Evolutionary conservation across 1,139 yeast species (phyloP).

Genomic region (Dujonia santamariae): DNA sequence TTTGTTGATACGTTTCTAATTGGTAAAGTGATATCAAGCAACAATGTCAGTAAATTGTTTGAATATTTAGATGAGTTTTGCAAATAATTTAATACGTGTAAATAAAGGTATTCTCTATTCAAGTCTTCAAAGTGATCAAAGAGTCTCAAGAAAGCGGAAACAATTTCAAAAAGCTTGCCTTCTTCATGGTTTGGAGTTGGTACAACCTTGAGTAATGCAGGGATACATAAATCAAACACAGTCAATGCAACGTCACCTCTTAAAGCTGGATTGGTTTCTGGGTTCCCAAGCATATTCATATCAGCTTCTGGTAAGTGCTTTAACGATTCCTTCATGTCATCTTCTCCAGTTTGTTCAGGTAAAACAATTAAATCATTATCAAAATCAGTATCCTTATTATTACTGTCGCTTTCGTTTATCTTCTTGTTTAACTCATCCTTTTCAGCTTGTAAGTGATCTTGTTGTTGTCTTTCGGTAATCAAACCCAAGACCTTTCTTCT

Average conservation of each 20-base stretch:
- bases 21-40: constrained; percentile 65
- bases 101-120: constrained; percentile 64
- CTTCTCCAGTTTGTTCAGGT: constrained; percentile 46
- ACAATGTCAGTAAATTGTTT: constrained; percentile 36
- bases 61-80: constrained; percentile 27
- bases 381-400: constrained; percentile 28
- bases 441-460: constrained; percentile 46
- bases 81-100: constrained; percentile 59
- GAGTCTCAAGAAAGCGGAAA: constrained; percentile 47
- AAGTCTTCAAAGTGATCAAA: constrained; percentile 68
- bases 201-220: constrained; percentile 40
- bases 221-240: constrained; percentile 70
- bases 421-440: constrained; percentile 23
- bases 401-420: constrained; percentile 2
- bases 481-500: constrained; percentile 82
- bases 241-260: constrained; percentile 87
- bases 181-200: constrained; percentile 24
- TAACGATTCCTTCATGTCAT: constrained; percentile 55
- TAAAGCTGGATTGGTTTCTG: constrained; percentile 85
- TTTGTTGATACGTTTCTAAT: constrained; percentile 48
- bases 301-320: constrained; percentile 83
- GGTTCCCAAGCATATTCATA: constrained; percentile 79
- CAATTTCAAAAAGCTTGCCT: constrained; percentile 42
- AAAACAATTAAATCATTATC: constrained; percentile 42
- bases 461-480: constrained; percentile 68